A percentile compares a stretch with the other conserved stretches of the same genome.
Conservation (phyloP, 148 eudicot species). For the Bassia scoparia region DNA sequence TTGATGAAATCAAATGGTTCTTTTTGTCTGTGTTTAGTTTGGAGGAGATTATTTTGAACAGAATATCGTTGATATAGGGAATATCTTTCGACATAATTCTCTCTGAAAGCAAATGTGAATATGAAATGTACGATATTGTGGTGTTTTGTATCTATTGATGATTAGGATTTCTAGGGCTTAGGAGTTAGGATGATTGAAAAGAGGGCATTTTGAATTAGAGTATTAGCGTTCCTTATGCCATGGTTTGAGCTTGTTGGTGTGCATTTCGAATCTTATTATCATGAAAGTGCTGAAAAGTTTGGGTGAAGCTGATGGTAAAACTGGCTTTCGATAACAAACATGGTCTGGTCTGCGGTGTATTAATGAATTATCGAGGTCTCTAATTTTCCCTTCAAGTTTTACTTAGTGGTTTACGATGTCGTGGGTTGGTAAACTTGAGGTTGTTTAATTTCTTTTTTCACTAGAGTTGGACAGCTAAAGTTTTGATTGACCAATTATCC, state of each 20-base stretch:
- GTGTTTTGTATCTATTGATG: neutral
- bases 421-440: neutral
- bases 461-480: too few species aligned
- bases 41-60: too few species aligned
- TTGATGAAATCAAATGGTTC: too few species aligned
- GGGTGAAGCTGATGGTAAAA: neutral
- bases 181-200: neutral
- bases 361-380: neutral
- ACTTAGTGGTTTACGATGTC: neutral
- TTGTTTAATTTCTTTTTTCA: too few species aligned
- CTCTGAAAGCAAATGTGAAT: too few species aligned
- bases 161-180: neutral
- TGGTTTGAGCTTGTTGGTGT: slow-evolving; percentile 1
- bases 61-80: too few species aligned
- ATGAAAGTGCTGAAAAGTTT: neutral
- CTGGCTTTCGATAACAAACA: neutral
- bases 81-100: too few species aligned
- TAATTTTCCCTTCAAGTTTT: neutral
- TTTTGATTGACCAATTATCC: too few species aligned
- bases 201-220: neutral
- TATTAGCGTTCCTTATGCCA: neutral
- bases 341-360: neutral
- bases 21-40: too few species aligned
- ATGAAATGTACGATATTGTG: too few species aligned
- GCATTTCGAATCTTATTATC: neutral